phyloP scores from a whole-genome alignment of 257 asterid genomes.

The Nicotiana knightiana region DNA sequence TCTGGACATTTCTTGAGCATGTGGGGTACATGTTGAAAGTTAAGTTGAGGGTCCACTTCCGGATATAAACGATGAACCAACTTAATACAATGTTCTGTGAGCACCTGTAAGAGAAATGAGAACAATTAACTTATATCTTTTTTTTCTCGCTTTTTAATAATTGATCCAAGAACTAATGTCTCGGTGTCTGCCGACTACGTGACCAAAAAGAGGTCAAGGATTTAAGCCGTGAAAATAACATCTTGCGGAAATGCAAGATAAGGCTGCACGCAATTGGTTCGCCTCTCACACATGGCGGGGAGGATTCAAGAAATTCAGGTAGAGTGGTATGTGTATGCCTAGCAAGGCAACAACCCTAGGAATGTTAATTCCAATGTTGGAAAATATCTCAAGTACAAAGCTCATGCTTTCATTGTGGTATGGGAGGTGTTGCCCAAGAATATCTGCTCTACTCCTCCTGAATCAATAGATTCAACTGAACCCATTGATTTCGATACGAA shows the following conservation, averaged over 20 bases:
- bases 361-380: conserved; percentile 55
- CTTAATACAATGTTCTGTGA: conserved; percentile 91
- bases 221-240: not conserved
- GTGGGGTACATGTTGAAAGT: conserved; percentile 68
- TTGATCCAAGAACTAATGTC: not conserved
- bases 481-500: not conserved
- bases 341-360: conserved; percentile 75
- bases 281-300: not conserved
- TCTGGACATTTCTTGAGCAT: conserved; percentile 89
- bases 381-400: conserved; percentile 70
- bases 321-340: conserved; percentile 20
- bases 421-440: conserved; percentile 66
- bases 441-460: conserved; percentile 74
- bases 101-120: conserved; percentile 35
- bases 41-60: conserved; percentile 73
- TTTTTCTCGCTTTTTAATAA: not conserved
- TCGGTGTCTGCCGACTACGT: no score
- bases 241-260: not conserved
- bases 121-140: not conserved
- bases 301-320: not conserved
- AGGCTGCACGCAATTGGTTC: not conserved
- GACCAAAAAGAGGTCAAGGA: no score
- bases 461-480: not conserved
- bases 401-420: conserved; percentile 87
- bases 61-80: conserved; percentile 83